These are phyloP conservation scores for Cladophialophora psammophila DNA, from an alignment of 2,329 filamentous ascomycete genomes.

Conservation along the genomic window DNA sequence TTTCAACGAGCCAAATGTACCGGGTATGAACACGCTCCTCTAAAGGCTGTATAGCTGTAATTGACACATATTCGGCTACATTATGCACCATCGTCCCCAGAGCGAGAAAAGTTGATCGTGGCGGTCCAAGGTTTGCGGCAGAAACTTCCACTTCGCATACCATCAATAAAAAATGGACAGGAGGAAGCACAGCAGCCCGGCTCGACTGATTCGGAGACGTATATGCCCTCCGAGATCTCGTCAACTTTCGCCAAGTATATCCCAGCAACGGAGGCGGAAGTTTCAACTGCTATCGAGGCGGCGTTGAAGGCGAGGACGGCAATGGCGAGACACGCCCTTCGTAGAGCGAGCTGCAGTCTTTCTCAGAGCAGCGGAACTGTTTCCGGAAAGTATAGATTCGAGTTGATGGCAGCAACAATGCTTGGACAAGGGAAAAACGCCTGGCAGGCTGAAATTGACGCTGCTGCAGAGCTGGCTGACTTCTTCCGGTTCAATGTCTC, in stretches of 20 bases:
- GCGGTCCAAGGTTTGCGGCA: slow-evolving; percentile 45
- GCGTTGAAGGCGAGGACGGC: slow-evolving; percentile 81
- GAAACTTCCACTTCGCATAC: slow-evolving; percentile 47
- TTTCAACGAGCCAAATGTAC: slow-evolving; percentile 38
- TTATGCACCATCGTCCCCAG: slow-evolving; percentile 44
- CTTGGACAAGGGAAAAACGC: slow-evolving; percentile 97
- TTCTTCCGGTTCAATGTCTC: slow-evolving; percentile 95
- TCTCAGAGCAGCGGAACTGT: slow-evolving; percentile 93
- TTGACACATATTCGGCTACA: slow-evolving; percentile 25
- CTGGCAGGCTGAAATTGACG: slow-evolving; percentile 97
- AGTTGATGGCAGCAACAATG: slow-evolving; percentile 95
- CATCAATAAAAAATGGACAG: slow-evolving; percentile 34
- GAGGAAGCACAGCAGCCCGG: slow-evolving; percentile 16
- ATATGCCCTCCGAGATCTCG: slow-evolving; percentile 47
- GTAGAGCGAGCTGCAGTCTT: slow-evolving; percentile 91
- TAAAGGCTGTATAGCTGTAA: not conserved
- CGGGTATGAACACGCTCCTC: not conserved
- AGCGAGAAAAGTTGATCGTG: slow-evolving; percentile 46
- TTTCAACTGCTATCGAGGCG: slow-evolving; percentile 72
- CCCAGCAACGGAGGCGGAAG: slow-evolving; percentile 45
- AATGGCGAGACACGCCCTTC: slow-evolving; percentile 88
- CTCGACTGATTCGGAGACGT: slow-evolving; percentile 12
- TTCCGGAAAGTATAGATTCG: slow-evolving; percentile 90
- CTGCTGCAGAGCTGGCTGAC: slow-evolving; percentile 88
- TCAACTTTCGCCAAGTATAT: slow-evolving; percentile 49